phyloP scores from a whole-genome alignment of 2,329 filamentous ascomycete species.

The Neopestalotiopsis sp. region DNA sequence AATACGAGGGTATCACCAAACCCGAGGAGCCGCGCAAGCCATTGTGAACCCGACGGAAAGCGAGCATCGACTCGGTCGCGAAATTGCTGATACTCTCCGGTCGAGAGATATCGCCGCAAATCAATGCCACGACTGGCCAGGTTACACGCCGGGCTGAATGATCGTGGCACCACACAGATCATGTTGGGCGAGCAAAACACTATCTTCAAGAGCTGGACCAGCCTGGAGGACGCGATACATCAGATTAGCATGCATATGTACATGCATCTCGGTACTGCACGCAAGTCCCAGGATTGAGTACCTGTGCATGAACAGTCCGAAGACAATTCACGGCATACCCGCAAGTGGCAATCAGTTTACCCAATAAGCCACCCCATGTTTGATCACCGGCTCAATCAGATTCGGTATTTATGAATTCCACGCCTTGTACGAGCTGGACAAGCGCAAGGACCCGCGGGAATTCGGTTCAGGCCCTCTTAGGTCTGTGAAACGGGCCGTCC shows the following conservation, averaged over 20 bases:
- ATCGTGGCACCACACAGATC: constrained; percentile 16
- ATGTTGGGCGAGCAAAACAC: neutral
- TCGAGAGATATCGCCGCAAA: neutral
- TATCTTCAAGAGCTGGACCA: neutral
- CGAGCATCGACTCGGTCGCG: neutral
- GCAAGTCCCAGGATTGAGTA: neutral
- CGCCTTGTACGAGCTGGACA: neutral
- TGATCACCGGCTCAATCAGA: neutral
- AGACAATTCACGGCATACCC: neutral
- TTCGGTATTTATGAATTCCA: neutral
- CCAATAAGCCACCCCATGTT: neutral
- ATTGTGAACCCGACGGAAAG: constrained; percentile 1
- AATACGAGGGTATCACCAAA: constrained; percentile 11
- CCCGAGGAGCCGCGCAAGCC: neutral
- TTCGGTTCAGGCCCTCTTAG: neutral
- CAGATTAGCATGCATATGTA: constrained; percentile 15
- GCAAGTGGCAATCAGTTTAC: neutral
- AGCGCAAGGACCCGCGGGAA: neutral
- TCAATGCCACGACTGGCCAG: neutral
- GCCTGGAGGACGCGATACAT: neutral
- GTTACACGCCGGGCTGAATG: constrained; percentile 1
- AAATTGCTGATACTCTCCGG: neutral
- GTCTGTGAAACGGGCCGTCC: constrained; percentile 8
- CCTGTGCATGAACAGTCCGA: neutral
- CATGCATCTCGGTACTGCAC: constrained; percentile 14